These are phyloP conservation scores for Entomortierella parvispora DNA, from an alignment of 192 early-diverging fungal genomes.

Conservation along the genomic window DNA sequence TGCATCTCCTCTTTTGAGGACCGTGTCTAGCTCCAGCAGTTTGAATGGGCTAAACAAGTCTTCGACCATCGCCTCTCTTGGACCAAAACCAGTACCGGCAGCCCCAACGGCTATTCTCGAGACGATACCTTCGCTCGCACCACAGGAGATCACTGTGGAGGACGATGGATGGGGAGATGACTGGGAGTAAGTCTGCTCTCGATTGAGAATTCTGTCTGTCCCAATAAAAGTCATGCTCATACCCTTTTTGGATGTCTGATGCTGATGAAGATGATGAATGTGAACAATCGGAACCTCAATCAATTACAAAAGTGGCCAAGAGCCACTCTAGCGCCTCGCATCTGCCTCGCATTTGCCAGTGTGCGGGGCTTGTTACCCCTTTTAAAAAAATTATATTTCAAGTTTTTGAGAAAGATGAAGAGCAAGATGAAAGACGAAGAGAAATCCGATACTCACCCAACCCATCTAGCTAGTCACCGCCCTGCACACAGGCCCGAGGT, in stretches of 20 bases:
- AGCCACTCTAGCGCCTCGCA: no score
- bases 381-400: no score
- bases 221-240: background rate
- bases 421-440: no score
- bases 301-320: no score
- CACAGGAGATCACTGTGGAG: slow-evolving; percentile 27
- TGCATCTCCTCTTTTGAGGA: slow-evolving; percentile 25
- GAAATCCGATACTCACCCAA: no score
- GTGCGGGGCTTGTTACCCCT: no score
- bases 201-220: background rate
- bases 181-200: slow-evolving; percentile 28
- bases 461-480: no score
- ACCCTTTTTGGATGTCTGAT: background rate
- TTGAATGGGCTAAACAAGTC: slow-evolving; percentile 1
- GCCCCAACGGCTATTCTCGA: background rate
- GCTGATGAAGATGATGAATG: background rate
- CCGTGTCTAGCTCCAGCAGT: background rate
- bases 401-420: no score
- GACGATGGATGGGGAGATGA: slow-evolving; percentile 46
- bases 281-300: no score
- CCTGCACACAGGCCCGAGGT: no score
- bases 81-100: background rate
- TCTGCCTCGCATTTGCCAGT: no score
- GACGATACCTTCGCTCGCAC: slow-evolving; percentile 19
- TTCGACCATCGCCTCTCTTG: background rate